Base-by-base conservation (phyloP, 2,329 filamentous ascomycete species). In the Lecanicillium sp. region DNA sequence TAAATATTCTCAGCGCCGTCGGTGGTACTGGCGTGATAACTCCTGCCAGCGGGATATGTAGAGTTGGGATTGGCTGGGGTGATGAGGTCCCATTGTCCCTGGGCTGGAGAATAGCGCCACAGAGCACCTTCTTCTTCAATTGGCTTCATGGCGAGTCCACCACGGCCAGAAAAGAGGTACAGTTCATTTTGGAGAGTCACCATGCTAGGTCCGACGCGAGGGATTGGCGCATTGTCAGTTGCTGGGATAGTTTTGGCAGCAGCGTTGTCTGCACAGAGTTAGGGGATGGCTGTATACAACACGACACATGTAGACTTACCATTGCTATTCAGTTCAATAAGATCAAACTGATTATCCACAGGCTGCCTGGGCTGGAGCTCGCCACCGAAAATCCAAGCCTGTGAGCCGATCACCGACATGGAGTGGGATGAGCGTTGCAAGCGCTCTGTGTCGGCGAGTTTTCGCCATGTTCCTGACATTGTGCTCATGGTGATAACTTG, bases 141-240 rank as follows among this genome's bases (percentile, higher is more conserved):
- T 0, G 77, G 71, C 0, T 65, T 58, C 78, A 81, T 80, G 2
- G 64, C 71, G 5, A 63, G 47, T 6, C 78, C 78, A 2, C 78
- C 76, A 3, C 78, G 71, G 6, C 78, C 78, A 4, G 75, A 79
- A 56, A 81, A 83, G 27, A 81, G 36, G 48, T 76, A 81, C 16
- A 82, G 58, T 1, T 59, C 65, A 4, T 58, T 56, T 37, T 66
- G 48, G 6, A 78, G 42, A 0, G 58, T 54, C 0, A 69, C 57
- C 5, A 67, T 64, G 1, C 75, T 64, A 5, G 67, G 61, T 15
- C 78, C 78, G 2, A 83, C 75, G 0, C 78, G 68, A 1, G 77
- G 66, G 0, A 60, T 58, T 1, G 76, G 76, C 1, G 65, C 48
- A 9, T 42, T 28, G 0, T 37, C 7, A 3, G 51, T 30, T 8